Evolutionary conservation across 331 rosid genomes (phyloP), one percentile per base, ranked within the genome.

Genomic region (Quercus lobata): DNA sequence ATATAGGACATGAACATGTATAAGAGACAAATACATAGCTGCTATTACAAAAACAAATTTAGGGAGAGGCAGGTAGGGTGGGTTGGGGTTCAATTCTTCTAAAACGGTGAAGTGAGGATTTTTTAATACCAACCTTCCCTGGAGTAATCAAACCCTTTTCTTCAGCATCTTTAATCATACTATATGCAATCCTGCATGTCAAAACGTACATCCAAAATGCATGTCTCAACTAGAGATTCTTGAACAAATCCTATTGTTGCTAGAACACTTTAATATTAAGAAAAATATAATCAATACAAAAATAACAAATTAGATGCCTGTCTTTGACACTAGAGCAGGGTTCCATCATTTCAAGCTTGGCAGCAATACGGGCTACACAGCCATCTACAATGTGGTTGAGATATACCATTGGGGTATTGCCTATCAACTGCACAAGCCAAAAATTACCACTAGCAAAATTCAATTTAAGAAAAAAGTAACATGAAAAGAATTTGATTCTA

Each of bases 141-240:
- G 97, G 97, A 10, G 93, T 86, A 65, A 95, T 92, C 22, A 92
- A 83, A 35, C 97, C 97, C 82, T 88, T 91, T 11, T 83, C 94
- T 82, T 95, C 98, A 0, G 97, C 98, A 29, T 95, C 97, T 62
- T 91, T 79, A 72, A 95, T 95, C 98, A 95, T 92, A 81, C 96
- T 95, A 54, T 84, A 62, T 0, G 91, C 95, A 60, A 91, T 91
- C 88, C 98, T 94, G 88, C 79, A 68, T 17, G 35, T 7, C 49
- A n/a, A 76, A 79, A 66, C 25, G 11, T 61, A 69, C 4, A 81
- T n/a, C 22, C 27, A 35, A 34, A 32, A 3, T 8, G 22, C n/a
- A 7, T 32, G 53, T 68, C 49, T 19, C 52, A 18, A 34, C 37
- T 32, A 75, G 16, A 73, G 57, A 9, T 66, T 18, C 41, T 53